Percentiles rank a stretch among this genome's conserved stretches.
Evolutionary conservation across 306 rosid genomes (phyloP).

Genomic region (Quercus variabilis): DNA sequence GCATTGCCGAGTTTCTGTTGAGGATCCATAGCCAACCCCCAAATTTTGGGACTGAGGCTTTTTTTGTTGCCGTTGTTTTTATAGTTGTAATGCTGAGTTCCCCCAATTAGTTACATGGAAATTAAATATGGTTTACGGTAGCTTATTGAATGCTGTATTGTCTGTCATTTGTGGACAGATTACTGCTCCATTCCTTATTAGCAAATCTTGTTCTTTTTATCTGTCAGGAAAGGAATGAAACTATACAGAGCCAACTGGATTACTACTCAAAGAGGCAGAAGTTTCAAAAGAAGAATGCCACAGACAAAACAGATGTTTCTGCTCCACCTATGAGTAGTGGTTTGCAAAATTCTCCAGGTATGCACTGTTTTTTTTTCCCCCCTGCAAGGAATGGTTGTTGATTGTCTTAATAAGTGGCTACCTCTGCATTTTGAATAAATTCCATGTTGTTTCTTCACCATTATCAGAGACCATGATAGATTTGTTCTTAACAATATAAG

Average conservation of each 20-base stretch:
- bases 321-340: conserved; percentile 18
- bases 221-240: conserved; percentile 54
- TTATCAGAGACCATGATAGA: not conserved
- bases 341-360: conserved; percentile 58
- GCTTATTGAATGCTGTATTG: not conserved
- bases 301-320: conserved; percentile 46
- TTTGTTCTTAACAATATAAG: not conserved
- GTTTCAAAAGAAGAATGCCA: conserved; percentile 47
- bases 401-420: not conserved
- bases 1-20: not conserved
- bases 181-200: not conserved
- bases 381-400: not conserved
- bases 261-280: conserved; percentile 44
- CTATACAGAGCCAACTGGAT: conserved; percentile 38
- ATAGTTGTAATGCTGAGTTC: not conserved
- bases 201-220: not conserved
- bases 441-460: not conserved
- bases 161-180: not conserved
- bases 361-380: not conserved
- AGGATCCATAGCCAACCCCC: no score
- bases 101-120: not conserved
- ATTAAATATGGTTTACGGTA: not conserved
- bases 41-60: no score
- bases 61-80: not conserved
- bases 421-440: not conserved